Conservation (phyloP, 257 asterid genomes). For the Petunia secreta region DNA sequence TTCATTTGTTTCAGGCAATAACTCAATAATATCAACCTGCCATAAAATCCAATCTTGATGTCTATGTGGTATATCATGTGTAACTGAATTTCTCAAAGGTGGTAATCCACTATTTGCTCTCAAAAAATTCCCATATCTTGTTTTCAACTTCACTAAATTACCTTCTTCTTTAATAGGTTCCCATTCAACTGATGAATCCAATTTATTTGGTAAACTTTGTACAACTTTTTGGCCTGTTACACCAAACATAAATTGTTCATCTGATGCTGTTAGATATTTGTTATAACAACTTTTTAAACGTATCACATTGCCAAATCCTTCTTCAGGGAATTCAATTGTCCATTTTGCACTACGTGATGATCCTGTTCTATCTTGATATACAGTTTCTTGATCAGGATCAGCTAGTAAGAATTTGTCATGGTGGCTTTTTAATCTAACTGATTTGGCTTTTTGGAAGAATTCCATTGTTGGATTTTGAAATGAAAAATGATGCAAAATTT, state of each 20-base stretch:
- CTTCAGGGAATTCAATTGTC: constrained; percentile 77
- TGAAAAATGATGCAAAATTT: not conserved
- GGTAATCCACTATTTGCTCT: constrained; percentile 94
- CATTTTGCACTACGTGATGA: constrained; percentile 54
- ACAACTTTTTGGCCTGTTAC: constrained; percentile 70
- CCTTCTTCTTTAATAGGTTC: constrained; percentile 75
- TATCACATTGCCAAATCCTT: constrained; percentile 52
- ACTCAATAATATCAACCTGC: constrained; percentile 66
- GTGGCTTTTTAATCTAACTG: constrained; percentile 70
- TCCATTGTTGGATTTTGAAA: constrained; percentile 66
- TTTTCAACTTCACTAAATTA: constrained; percentile 54
- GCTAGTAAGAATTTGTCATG: constrained; percentile 78
- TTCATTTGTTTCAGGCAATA: constrained; percentile 46
- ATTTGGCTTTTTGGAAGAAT: constrained; percentile 62
- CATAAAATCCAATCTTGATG: constrained; percentile 77
- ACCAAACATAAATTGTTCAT: constrained; percentile 65
- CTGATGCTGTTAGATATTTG: constrained; percentile 65
- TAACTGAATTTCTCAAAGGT: constrained; percentile 90
- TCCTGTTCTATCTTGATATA: constrained; percentile 65
- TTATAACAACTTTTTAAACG: constrained; percentile 74
- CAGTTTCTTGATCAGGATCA: constrained; percentile 65
- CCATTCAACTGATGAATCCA: constrained; percentile 79
- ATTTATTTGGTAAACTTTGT: constrained; percentile 58
- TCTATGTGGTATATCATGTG: constrained; percentile 84
- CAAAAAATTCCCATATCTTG: constrained; percentile 79